phyloP scores from a whole-genome alignment of 2,329 filamentous ascomycete genomes.

The Venturiaceae sp. region DNA sequence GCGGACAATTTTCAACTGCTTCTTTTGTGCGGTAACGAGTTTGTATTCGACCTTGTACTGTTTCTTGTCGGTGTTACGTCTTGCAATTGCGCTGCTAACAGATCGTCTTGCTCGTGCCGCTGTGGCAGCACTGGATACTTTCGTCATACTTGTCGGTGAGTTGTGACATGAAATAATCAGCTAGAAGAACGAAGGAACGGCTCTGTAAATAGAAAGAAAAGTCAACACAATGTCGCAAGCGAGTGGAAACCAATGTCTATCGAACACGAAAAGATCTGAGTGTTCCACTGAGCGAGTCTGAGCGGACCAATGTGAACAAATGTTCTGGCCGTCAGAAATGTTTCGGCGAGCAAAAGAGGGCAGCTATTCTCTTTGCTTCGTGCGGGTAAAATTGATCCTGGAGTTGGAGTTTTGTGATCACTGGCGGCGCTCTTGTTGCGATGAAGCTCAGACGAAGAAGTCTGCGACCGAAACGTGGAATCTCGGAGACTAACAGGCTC shows the following conservation, averaged over 20 bases:
- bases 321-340: background rate
- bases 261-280: background rate
- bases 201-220: background rate
- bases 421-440: background rate
- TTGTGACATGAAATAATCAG: background rate
- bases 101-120: background rate
- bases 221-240: background rate
- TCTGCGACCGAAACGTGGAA: background rate
- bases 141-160: background rate
- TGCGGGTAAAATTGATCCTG: background rate
- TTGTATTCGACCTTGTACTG: slow-evolving; percentile 1
- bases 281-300: background rate
- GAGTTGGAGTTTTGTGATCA: background rate
- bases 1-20: slow-evolving; percentile 1
- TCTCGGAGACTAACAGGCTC: background rate
- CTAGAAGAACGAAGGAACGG: background rate
- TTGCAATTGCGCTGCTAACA: background rate
- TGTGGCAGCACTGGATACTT: background rate
- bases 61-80: background rate
- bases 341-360: background rate
- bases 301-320: background rate
- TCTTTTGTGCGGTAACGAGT: background rate
- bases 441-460: background rate
- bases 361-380: background rate
- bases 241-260: background rate